Evolutionary conservation across 2,329 filamentous ascomycete genomes (phyloP).

Genomic region (Venturia oleaginea): DNA sequence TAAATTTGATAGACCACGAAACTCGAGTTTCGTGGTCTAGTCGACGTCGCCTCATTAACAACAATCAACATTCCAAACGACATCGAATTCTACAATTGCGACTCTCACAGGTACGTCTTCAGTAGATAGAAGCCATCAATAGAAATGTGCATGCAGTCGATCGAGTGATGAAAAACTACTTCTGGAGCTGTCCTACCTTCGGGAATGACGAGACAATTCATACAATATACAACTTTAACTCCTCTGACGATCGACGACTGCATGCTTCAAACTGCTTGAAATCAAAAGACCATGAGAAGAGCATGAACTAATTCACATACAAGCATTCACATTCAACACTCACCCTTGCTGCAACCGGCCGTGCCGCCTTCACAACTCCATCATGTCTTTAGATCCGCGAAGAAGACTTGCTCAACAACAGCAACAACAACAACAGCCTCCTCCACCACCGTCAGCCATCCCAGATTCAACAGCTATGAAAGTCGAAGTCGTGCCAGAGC

Average conservation of each 20-base stretch:
- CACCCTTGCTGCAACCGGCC: background rate
- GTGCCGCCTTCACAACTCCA: background rate
- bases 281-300: background rate
- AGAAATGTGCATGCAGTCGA: conserved; percentile 1
- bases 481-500: background rate
- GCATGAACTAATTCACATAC: background rate
- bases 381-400: conserved; percentile 6
- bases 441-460: conserved; percentile 24
- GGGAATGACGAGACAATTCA: conserved; percentile 47
- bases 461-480: conserved; percentile 20
- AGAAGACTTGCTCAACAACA: conserved; percentile 2
- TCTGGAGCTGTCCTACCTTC: conserved; percentile 66
- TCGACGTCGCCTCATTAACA: background rate
- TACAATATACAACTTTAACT: conserved; percentile 17
- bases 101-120: conserved; percentile 1
- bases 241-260: conserved; percentile 3
- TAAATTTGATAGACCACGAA: background rate
- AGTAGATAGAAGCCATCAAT: background rate
- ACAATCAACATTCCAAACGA: background rate
- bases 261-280: background rate
- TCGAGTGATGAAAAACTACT: conserved; percentile 48
- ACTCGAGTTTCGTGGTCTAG: too few species aligned
- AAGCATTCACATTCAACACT: background rate
- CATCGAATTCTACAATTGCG: background rate
- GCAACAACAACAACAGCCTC: conserved; percentile 40